Evolutionary conservation across 2,329 filamentous ascomycete genomes (phyloP), one percentile per base, ranked within the genome.

Genomic region (Colletotrichum liriopes): DNA sequence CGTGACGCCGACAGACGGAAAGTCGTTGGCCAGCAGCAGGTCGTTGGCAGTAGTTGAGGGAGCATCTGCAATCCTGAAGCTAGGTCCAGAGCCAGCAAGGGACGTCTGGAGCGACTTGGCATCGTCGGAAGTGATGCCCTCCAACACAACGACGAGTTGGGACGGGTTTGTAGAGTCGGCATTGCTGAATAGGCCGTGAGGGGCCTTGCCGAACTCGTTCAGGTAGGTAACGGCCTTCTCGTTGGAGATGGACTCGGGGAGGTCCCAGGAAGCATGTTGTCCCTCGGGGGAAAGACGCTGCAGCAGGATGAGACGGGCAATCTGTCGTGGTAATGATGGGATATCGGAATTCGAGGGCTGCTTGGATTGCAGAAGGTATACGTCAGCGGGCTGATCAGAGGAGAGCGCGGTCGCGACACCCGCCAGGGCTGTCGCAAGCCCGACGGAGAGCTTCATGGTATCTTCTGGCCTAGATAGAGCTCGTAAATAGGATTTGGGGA

Each of bases 71-170:
- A 87, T 85, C 8, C 82, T 84, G 71, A 92, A 92, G 1, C 86
- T 82, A 14, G 86, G 85, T 35, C 82, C 78, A 29, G 83, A 76
- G 16, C 77, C 76, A 37, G 81, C 78, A 62, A 86, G 80, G 9
- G 85, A 82, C n/a, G 84, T 81, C 67, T 85, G 82, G 32, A 88
- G 67, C 51, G 78, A 74, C 62, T 80, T 76, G 63, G 85, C 82
- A 58, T 87, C 85, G 52, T 84, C 77, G 20, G 82, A 75, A 23
- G 84, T 86, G 80, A 88, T 83, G 77, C 91, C 89, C 77, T 92
- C 87, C 62, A 92, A 82, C 75, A 90, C 80, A 63, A 92, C 81
- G 35, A 93, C 81, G 49, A 93, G 84, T 80, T 93, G 90, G 64
- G 81, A 83, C 6, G 86, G 84, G 23, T 78, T 75, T 14, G 75